A percentile compares a stretch with the other conserved stretches of the same genome.
Conservation (phyloP, 805 yeast genomes). For the Ogataea polymorpha region DNA sequence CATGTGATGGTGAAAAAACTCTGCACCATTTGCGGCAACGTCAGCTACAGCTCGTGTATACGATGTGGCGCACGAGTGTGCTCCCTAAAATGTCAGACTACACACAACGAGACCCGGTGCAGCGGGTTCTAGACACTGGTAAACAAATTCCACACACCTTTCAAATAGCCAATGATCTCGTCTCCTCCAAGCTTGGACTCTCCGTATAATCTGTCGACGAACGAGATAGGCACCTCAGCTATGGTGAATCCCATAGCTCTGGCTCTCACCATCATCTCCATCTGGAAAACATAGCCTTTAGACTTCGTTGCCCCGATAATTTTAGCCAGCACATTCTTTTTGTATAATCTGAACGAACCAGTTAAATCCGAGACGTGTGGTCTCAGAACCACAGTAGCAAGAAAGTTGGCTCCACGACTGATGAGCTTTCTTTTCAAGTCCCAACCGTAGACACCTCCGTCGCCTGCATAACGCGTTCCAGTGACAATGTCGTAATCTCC, state of each 20-base stretch:
- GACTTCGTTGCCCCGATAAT: constrained; percentile 66
- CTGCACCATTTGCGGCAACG: constrained; percentile 46
- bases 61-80: constrained; percentile 42
- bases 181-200: constrained; percentile 79
- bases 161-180: constrained; percentile 72
- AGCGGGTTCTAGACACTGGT: constrained; percentile 47
- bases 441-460: constrained; percentile 86
- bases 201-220: constrained; percentile 77
- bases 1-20: constrained; percentile 37
- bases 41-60: constrained; percentile 39
- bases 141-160: constrained; percentile 73
- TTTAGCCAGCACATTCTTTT: constrained; percentile 62
- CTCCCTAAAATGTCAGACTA: constrained; percentile 37
- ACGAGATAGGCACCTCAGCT: constrained; percentile 76
- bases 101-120: constrained; percentile 45
- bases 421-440: constrained; percentile 75
- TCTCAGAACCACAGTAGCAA: constrained; percentile 67
- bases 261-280: constrained; percentile 87
- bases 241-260: constrained; percentile 67
- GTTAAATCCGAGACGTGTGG: constrained; percentile 74
- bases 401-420: constrained; percentile 76
- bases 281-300: constrained; percentile 81
- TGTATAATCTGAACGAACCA: constrained; percentile 74
- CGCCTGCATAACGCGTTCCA: constrained; percentile 69
- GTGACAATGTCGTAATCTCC: constrained; percentile 48